phyloP scores from a whole-genome alignment of 2,329 filamentous ascomycete genomes.

The Clarireedia homoeocarpa region DNA sequence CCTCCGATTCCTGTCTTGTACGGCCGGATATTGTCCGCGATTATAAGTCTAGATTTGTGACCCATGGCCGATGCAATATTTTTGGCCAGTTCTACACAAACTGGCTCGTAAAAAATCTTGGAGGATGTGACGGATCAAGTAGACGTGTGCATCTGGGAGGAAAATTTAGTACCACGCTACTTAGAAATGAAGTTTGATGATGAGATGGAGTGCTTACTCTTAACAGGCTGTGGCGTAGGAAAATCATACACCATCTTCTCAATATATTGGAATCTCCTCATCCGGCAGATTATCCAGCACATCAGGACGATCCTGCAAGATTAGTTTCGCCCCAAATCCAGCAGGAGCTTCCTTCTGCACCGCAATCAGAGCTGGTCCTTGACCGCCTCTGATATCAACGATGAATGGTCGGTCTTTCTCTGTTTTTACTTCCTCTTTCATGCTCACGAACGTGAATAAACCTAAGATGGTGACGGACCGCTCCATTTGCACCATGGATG shows the following conservation, averaged over 20 bases:
- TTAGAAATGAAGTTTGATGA: neutral
- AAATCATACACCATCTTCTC: conserved; percentile 27
- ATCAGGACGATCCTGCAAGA: conserved; percentile 24
- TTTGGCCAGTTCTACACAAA: neutral
- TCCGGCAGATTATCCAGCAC: conserved; percentile 19
- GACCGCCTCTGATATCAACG: conserved; percentile 20
- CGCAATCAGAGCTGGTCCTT: conserved; percentile 25
- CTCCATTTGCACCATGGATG: conserved; percentile 17
- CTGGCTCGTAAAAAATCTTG: neutral
- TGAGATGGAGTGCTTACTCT: conserved; percentile 13
- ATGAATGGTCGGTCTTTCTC: conserved; percentile 19
- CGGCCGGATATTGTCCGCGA: neutral
- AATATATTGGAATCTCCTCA: conserved; percentile 21
- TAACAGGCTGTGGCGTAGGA: conserved; percentile 24
- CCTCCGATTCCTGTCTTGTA: neutral
- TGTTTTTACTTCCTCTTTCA: neutral
- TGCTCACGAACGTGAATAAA: conserved; percentile 6
- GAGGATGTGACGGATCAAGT: neutral
- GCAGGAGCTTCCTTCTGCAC: conserved; percentile 16
- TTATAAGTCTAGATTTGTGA: neutral
- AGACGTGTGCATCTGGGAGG: neutral
- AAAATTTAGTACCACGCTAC: neutral
- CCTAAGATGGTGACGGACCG: conserved; percentile 13
- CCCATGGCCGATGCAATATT: neutral
- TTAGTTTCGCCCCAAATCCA: conserved; percentile 19